Conservation (phyloP, 2,329 filamentous ascomycete genomes). For the Fusarium sp. region DNA sequence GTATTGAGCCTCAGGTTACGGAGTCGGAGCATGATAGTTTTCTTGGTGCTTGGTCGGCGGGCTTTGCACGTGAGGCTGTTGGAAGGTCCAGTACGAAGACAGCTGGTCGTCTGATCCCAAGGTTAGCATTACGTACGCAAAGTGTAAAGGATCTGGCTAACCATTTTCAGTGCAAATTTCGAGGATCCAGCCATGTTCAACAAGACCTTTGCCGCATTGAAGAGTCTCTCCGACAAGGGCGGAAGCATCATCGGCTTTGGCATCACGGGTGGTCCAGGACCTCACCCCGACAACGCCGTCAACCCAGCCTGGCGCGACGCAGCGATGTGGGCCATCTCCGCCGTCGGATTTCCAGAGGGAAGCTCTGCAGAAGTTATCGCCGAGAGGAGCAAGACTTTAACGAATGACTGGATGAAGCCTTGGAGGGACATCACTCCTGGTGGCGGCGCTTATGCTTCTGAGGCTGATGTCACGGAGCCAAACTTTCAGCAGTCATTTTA, state of each 20-base stretch:
- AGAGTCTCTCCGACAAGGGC: constrained; percentile 53
- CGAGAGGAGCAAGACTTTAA: constrained; percentile 33
- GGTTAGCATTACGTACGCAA: background rate
- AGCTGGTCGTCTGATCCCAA: constrained; percentile 40
- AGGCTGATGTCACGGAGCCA: constrained; percentile 38
- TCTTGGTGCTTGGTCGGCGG: constrained; percentile 37
- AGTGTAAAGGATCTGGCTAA: background rate
- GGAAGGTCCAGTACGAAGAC: constrained; percentile 32
- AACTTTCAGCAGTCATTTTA: constrained; percentile 41
- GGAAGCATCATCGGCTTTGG: constrained; percentile 56
- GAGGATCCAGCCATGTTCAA: constrained; percentile 45
- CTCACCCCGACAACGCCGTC: constrained; percentile 55
- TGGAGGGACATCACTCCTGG: constrained; percentile 41
- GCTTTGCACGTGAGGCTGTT: constrained; percentile 32
- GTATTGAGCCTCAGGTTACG: constrained; percentile 16
- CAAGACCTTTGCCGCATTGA: constrained; percentile 51
- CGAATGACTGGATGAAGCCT: constrained; percentile 43
- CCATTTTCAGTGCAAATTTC: constrained; percentile 24
- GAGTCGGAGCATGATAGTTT: constrained; percentile 37
- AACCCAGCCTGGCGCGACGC: constrained; percentile 62
- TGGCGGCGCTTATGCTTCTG: constrained; percentile 37
- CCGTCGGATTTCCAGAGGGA: constrained; percentile 46
- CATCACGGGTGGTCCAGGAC: constrained; percentile 49
- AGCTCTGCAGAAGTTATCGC: constrained; percentile 27
- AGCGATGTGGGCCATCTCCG: constrained; percentile 52